Conservation (phyloP, 2,329 filamentous ascomycete genomes). For the Myriosclerotinia duriaeana region DNA sequence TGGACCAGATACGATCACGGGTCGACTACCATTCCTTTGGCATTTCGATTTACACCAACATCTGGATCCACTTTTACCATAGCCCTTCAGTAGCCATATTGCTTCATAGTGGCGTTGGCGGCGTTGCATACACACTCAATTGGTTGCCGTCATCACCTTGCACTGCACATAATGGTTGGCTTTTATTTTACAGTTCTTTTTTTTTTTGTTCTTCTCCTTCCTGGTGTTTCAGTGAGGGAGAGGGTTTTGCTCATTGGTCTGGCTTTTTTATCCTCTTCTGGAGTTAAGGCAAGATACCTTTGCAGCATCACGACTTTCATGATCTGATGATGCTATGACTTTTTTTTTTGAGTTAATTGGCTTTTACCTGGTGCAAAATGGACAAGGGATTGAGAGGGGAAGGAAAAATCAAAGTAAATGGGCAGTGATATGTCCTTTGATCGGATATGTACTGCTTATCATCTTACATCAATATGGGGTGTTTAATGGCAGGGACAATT, state of each 20-base stretch:
- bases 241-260: conserved; percentile 20
- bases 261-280: conserved; percentile 15
- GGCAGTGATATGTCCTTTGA: neutral
- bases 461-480: conserved; percentile 21
- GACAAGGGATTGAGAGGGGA: conserved; percentile 3
- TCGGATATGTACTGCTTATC: conserved; percentile 14
- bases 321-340: conserved; percentile 22
- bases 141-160: conserved; percentile 24
- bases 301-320: conserved; percentile 24
- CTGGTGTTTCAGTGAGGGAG: conserved; percentile 12
- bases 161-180: conserved; percentile 22
- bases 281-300: conserved; percentile 7
- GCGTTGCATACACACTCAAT: conserved; percentile 29
- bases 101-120: conserved; percentile 27
- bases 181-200: conserved; percentile 20
- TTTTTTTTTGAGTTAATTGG: conserved; percentile 6
- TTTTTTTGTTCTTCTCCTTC: conserved; percentile 19
- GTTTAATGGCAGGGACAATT: conserved; percentile 24
- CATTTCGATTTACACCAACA: conserved; percentile 31
- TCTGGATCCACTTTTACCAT: conserved; percentile 32
- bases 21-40: conserved; percentile 31
- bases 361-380: neutral
- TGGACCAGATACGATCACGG: conserved; percentile 34
- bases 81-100: conserved; percentile 30
- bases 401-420: conserved; percentile 12